Conservation (phyloP, 2,329 filamentous ascomycete genomes). For the Hymenoscyphus fructigenus region DNA sequence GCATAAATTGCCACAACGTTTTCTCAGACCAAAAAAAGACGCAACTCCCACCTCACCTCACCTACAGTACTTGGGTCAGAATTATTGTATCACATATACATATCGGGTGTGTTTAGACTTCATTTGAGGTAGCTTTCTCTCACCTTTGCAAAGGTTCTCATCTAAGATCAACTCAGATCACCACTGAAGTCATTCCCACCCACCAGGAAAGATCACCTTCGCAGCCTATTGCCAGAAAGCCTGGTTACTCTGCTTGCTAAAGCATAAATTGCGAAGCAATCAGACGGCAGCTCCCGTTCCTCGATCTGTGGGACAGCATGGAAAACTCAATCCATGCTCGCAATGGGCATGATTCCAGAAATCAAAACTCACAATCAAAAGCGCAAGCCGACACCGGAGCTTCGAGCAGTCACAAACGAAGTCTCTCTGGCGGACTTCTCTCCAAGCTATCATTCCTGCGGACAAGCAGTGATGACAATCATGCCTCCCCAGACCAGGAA, state of each 20-base stretch:
- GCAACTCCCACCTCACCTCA: too few relatives aligned
- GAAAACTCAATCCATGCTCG: background rate
- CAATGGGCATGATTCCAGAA: background rate
- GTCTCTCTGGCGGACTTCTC: constrained; percentile 56
- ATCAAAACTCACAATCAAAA: background rate
- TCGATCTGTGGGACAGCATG: background rate
- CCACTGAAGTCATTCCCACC: background rate
- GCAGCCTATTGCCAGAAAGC: background rate
- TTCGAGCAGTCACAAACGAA: constrained; percentile 45
- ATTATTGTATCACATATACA: too few relatives aligned
- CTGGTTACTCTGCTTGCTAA: background rate
- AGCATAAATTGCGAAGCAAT: background rate
- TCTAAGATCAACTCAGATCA: background rate
- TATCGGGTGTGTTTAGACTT: background rate
- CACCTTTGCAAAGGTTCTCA: background rate
- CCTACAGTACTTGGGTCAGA: too few relatives aligned
- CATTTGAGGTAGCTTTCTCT: background rate
- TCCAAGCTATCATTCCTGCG: constrained; percentile 70
- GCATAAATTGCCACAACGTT: too few relatives aligned
- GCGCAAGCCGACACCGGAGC: constrained; percentile 13
- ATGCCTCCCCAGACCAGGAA: constrained; percentile 25
- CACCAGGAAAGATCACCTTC: background rate
- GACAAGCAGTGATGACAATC: constrained; percentile 41
- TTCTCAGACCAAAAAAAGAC: too few relatives aligned
- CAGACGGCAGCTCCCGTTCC: background rate